phyloP scores from a whole-genome alignment of 345 rosid genomes.

The Eucalyptus albens region DNA sequence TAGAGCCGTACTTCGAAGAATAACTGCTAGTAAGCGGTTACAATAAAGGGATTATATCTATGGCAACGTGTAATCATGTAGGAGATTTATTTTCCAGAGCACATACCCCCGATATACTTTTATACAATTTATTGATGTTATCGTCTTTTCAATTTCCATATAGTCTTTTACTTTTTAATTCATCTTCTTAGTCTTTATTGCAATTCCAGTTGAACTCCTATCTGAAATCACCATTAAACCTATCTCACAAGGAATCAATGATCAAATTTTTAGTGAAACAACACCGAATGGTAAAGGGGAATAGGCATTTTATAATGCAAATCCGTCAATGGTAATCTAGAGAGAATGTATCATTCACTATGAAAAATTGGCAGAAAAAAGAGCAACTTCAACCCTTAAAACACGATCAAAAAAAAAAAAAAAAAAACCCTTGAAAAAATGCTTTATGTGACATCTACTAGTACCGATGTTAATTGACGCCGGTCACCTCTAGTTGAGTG shows the following conservation, averaged over 20 bases:
- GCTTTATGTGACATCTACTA: background rate
- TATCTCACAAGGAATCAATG: background rate
- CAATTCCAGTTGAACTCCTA: background rate
- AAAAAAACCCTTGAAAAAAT: too few relatives aligned
- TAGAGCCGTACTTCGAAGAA: background rate
- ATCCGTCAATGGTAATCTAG: too few relatives aligned
- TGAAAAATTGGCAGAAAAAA: too few relatives aligned
- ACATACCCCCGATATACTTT: background rate
- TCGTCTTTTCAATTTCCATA: background rate
- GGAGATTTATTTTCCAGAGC: background rate
- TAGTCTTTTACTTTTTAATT: background rate
- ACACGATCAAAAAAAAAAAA: too few relatives aligned
- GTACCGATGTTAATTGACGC: background rate
- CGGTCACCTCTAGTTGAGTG: background rate
- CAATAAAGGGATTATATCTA: background rate
- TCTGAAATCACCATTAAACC: background rate
- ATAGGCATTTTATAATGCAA: too few relatives aligned
- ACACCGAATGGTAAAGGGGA: too few relatives aligned
- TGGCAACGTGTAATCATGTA: background rate
- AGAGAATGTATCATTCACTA: too few relatives aligned
- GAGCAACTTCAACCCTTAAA: too few relatives aligned
- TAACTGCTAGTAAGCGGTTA: background rate
- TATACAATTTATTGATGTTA: background rate
- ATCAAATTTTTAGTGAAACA: rapidly evolving
- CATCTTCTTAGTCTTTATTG: background rate